Conservation (phyloP, 2,329 filamentous ascomycete species). For the Trichophyton rubrum region DNA sequence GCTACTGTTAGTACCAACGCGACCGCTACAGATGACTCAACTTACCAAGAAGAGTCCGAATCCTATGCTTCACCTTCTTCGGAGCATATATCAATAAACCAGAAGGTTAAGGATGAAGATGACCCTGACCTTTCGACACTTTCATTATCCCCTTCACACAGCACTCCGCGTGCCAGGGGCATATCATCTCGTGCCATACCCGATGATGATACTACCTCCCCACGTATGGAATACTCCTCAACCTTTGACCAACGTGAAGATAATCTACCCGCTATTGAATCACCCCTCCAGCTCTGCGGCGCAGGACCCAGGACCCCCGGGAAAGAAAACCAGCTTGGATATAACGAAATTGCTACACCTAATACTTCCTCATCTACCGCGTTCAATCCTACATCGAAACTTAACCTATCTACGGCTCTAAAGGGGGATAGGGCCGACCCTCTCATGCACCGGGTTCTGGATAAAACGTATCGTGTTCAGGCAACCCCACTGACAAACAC, state of each 20-base stretch:
- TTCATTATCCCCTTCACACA: conserved; percentile 34
- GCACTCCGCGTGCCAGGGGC: conserved; percentile 31
- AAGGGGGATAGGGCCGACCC: conserved; percentile 47
- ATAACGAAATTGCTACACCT: conserved; percentile 44
- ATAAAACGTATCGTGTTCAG: conserved; percentile 90
- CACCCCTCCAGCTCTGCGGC: conserved; percentile 20
- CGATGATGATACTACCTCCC: background rate
- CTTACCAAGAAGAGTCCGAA: conserved; percentile 27
- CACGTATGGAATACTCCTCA: conserved; percentile 48
- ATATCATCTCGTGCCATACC: conserved; percentile 17
- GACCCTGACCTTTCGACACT: conserved; percentile 37
- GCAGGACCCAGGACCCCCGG: conserved; percentile 27
- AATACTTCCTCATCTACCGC: conserved; percentile 48
- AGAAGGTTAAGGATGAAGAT: conserved; percentile 24
- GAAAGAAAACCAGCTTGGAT: conserved; percentile 15
- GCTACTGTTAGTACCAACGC: conserved; percentile 45
- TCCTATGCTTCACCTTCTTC: conserved; percentile 32
- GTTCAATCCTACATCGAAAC: conserved; percentile 35
- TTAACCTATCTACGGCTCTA: conserved; percentile 29
- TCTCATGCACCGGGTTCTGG: conserved; percentile 77
- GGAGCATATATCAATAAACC: conserved; percentile 14
- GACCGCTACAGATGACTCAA: conserved; percentile 39
- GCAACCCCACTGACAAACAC: conserved; percentile 60
- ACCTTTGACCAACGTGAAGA: conserved; percentile 62
- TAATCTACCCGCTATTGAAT: conserved; percentile 26